Conservation (phyloP, 345 rosid genomes). For the Salix koriyanagi region DNA sequence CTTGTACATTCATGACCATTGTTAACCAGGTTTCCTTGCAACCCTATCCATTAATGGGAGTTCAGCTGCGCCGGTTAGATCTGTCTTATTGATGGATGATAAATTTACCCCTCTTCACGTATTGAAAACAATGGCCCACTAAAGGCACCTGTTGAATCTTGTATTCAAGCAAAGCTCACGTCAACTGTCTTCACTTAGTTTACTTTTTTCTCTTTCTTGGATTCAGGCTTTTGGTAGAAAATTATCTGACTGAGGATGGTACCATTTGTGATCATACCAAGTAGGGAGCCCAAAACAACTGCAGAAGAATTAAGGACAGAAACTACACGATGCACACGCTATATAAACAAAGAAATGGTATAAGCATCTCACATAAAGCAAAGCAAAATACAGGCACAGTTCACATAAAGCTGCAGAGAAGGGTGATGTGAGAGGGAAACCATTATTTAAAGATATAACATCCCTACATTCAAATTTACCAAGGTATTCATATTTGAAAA, state of each 20-base stretch:
- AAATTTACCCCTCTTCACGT: too few relatives aligned
- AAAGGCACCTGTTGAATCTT: too few relatives aligned
- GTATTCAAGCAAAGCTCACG: background rate
- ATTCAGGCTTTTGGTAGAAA: constrained; percentile 22
- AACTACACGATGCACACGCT: background rate
- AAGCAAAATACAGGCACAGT: background rate
- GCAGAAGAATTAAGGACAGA: constrained; percentile 34
- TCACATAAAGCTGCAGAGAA: background rate
- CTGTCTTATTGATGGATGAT: too few relatives aligned
- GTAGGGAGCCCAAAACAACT: constrained; percentile 53
- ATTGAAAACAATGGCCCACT: too few relatives aligned
- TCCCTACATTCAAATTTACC: background rate
- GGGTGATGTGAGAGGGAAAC: background rate
- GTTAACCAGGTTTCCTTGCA: too few relatives aligned
- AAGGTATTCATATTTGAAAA: background rate
- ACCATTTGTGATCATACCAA: constrained; percentile 32
- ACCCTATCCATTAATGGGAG: too few relatives aligned
- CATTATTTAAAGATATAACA: background rate
- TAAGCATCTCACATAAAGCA: background rate
- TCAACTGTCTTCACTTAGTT: constrained; percentile 11
- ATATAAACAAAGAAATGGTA: background rate
- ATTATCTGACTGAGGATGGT: constrained; percentile 41
- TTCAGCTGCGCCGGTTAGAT: too few relatives aligned
- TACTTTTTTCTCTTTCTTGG: constrained; percentile 33
- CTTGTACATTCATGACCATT: too few relatives aligned